A percentile compares a stretch with the other conserved stretches of the same genome.
These are phyloP conservation scores for Penicillium odoratum DNA, from an alignment of 495 filamentous ascomycete genomes.

Conservation along the genomic window DNA sequence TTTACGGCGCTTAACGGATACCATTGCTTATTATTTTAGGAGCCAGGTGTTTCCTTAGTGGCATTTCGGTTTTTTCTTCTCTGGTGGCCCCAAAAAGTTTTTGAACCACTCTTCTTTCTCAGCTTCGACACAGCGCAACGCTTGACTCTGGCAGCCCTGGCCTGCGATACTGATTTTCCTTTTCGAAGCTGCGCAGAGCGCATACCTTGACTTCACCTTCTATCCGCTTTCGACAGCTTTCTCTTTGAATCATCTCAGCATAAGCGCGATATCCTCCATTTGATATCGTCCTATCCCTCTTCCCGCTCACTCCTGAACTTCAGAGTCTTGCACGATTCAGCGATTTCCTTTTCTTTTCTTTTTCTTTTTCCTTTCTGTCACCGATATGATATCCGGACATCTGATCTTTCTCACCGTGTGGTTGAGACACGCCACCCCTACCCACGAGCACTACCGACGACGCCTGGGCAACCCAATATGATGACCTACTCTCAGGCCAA, in stretches of 20 bases:
- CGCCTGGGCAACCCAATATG: constrained; percentile 12
- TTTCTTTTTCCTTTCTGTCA: constrained; percentile 4
- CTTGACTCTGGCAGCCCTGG: constrained; percentile 12
- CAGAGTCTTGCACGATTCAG: constrained; percentile 20
- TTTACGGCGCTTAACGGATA: constrained; percentile 20
- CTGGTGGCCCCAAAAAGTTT: constrained; percentile 7
- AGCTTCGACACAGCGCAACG: constrained; percentile 14
- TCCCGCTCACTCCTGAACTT: constrained; percentile 8
- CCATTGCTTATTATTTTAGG: constrained; percentile 20
- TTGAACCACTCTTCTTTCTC: constrained; percentile 4
- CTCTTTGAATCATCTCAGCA: neutral
- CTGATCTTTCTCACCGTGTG: constrained; percentile 6
- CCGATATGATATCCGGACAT: constrained; percentile 15
- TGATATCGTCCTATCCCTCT: constrained; percentile 28
- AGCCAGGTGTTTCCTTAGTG: constrained; percentile 28
- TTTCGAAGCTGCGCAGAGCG: constrained; percentile 16
- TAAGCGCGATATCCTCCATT: constrained; percentile 18
- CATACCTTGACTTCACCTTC: constrained; percentile 10
- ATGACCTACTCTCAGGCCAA: constrained; percentile 16
- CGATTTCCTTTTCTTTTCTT: constrained; percentile 13
- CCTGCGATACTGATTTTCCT: constrained; percentile 8
- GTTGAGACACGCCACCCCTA: constrained; percentile 3
- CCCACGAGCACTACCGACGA: constrained; percentile 20
- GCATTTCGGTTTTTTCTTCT: constrained; percentile 15
- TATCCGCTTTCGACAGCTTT: constrained; percentile 2